phyloP scores from a whole-genome alignment of 352 stramenopile species.

The Phytophthora fragariaefolia region DNA sequence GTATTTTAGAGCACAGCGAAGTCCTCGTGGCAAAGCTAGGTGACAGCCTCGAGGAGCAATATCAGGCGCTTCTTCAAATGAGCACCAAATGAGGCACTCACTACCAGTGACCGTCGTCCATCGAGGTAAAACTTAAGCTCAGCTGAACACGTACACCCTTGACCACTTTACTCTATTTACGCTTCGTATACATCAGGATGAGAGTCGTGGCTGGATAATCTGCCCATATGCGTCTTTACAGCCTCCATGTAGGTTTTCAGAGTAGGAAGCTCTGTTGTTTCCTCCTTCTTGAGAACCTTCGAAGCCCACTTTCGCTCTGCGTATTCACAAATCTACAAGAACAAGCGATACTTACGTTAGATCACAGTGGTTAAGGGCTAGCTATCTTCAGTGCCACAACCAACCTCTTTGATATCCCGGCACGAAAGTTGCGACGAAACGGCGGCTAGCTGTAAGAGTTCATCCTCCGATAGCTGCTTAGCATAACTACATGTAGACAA shows the following conservation, averaged over 20 bases:
- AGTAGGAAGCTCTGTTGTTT: slow-evolving; percentile 72
- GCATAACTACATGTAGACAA: slow-evolving; percentile 85
- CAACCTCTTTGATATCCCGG: slow-evolving; percentile 94
- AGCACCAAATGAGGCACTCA: slow-evolving; percentile 12
- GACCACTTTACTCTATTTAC: slow-evolving; percentile 27
- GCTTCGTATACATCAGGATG: slow-evolving; percentile 63
- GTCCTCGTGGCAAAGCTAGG: slow-evolving; percentile 40
- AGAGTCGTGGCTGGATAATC: slow-evolving; percentile 46
- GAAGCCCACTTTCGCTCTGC: slow-evolving; percentile 93
- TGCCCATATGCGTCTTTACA: slow-evolving; percentile 69
- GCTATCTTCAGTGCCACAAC: neutral
- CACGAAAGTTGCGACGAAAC: slow-evolving; percentile 90
- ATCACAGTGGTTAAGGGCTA: too few species aligned
- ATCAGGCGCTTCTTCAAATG: slow-evolving; percentile 42
- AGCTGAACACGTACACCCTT: neutral
- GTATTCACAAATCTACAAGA: slow-evolving; percentile 90
- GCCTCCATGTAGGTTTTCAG: slow-evolving; percentile 78
- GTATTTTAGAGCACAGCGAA: slow-evolving; percentile 39
- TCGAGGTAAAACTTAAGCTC: neutral
- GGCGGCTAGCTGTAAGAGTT: slow-evolving; percentile 79
- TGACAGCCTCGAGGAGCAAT: slow-evolving; percentile 48
- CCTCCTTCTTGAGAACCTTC: slow-evolving; percentile 88
- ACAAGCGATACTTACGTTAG: too few species aligned
- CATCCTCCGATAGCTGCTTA: slow-evolving; percentile 85
- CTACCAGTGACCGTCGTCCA: too few species aligned